phyloP scores from a whole-genome alignment of 352 stramenopile species.

The Phytophthora lateralis region DNA sequence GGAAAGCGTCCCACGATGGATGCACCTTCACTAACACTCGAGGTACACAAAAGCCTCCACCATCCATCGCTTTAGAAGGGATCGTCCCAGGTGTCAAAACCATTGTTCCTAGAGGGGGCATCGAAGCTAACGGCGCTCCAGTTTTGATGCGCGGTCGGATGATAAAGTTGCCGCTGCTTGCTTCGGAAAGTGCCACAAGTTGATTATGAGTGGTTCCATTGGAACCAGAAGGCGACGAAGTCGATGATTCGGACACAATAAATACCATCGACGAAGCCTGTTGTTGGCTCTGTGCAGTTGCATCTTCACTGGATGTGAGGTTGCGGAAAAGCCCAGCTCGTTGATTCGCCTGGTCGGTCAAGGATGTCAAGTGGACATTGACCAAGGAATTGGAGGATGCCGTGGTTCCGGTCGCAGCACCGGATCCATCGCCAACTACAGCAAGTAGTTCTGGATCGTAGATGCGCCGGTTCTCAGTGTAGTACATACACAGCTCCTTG shows the following conservation, averaged over 20 bases:
- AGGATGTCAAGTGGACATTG: slow-evolving; percentile 18
- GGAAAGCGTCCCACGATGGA: slow-evolving; percentile 63
- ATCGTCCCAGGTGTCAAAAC: slow-evolving; percentile 42
- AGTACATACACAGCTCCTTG: slow-evolving; percentile 76
- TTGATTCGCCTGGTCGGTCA: slow-evolving; percentile 29
- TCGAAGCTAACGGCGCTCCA: slow-evolving; percentile 4
- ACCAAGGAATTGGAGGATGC: slow-evolving; percentile 9
- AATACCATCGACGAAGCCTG: slow-evolving; percentile 25
- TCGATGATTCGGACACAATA: slow-evolving; percentile 9
- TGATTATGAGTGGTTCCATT: slow-evolving; percentile 11
- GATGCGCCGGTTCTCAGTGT: slow-evolving; percentile 79
- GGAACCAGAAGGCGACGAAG: slow-evolving; percentile 1
- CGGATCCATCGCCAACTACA: slow-evolving; percentile 22
- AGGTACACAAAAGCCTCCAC: slow-evolving; percentile 37
- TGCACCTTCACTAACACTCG: slow-evolving; percentile 53
- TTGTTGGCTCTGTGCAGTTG: slow-evolving; percentile 16
- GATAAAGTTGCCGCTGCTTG: slow-evolving; percentile 13
- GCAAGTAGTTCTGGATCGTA: slow-evolving; percentile 74
- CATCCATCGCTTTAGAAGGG: slow-evolving; percentile 33
- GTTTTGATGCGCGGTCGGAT: slow-evolving; percentile 18
- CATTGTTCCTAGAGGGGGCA: slow-evolving; percentile 27
- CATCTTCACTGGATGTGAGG: slow-evolving; percentile 19
- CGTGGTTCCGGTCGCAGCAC: background rate
- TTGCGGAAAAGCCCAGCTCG: slow-evolving; percentile 23
- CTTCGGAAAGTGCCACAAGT: slow-evolving; percentile 15